Evolutionary conservation across 805 yeast species (phyloP).

Genomic region (Schwanniomyces yamadae): DNA sequence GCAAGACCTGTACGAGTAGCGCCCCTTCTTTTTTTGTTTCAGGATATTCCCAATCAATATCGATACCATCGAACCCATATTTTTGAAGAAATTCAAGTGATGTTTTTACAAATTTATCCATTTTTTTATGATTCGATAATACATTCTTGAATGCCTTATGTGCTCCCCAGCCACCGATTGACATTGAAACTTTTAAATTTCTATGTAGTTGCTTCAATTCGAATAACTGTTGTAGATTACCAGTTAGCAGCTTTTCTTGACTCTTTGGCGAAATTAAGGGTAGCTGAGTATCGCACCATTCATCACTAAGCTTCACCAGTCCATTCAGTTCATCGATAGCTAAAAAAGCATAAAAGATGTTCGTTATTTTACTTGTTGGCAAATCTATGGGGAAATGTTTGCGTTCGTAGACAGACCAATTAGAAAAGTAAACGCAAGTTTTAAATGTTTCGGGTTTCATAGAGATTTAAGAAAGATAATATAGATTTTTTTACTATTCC

Average conservation of each 20-base stretch:
- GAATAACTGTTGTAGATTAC: slow-evolving; percentile 51
- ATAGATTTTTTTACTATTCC: background rate
- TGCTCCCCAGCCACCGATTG: slow-evolving; percentile 82
- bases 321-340: slow-evolving; percentile 57
- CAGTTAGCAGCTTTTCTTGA: slow-evolving; percentile 26
- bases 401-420: slow-evolving; percentile 43
- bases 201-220: slow-evolving; percentile 42
- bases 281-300: slow-evolving; percentile 61
- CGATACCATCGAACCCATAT: slow-evolving; percentile 84
- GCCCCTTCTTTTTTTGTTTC: slow-evolving; percentile 43
- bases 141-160: slow-evolving; percentile 39
- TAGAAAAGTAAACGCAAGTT: slow-evolving; percentile 49
- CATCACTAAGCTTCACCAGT: slow-evolving; percentile 52
- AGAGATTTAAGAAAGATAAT: background rate
- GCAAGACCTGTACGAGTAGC: slow-evolving; percentile 44
- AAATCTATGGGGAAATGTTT: slow-evolving; percentile 61
- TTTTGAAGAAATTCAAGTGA: slow-evolving; percentile 46
- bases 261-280: slow-evolving; percentile 24
- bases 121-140: slow-evolving; percentile 16
- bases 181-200: slow-evolving; percentile 57
- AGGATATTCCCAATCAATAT: slow-evolving; percentile 95
- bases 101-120: slow-evolving; percentile 50
- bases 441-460: slow-evolving; percentile 9
- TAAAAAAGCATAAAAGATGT: slow-evolving; percentile 77
- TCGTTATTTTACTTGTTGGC: slow-evolving; percentile 56